Conservation (phyloP, 2,329 filamentous ascomycete species). For the Zymoseptoria crescenta region DNA sequence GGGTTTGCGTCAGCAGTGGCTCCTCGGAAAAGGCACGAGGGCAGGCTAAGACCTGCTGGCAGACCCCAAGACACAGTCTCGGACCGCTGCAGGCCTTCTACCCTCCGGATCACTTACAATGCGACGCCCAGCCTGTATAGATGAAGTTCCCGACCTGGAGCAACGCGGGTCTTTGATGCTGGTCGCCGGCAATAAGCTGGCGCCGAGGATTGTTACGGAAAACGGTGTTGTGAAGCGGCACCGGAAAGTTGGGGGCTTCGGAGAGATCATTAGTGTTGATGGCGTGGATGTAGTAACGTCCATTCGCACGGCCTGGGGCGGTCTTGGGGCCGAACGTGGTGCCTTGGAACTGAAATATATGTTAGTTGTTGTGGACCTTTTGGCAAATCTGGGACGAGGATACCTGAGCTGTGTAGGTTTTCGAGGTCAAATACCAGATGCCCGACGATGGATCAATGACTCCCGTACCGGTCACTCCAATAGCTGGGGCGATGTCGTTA, state of each 20-base stretch:
- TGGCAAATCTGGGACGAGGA: background rate
- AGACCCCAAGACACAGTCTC: background rate
- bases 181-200: slow-evolving; percentile 4
- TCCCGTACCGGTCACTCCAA: slow-evolving; percentile 6
- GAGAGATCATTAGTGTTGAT: slow-evolving; percentile 6
- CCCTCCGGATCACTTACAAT: background rate
- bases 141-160: slow-evolving; percentile 7
- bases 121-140: slow-evolving; percentile 6
- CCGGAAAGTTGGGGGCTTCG: slow-evolving; percentile 2
- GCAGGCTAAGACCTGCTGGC: background rate
- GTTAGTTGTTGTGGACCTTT: background rate
- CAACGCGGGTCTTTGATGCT: slow-evolving; percentile 5
- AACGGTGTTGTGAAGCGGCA: background rate
- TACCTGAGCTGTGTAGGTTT: slow-evolving; percentile 3
- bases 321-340: slow-evolving; percentile 1
- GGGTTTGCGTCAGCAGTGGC: background rate
- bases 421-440: slow-evolving; percentile 7
- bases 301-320: slow-evolving; percentile 4
- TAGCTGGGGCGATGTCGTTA: slow-evolving; percentile 1
- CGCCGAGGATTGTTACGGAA: slow-evolving; percentile 5
- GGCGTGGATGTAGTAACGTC: slow-evolving; percentile 6
- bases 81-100: background rate
- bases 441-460: slow-evolving; percentile 6
- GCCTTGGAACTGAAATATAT: slow-evolving; percentile 1
- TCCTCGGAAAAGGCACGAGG: background rate